A percentile compares a stretch with the other conserved stretches of the same genome.
phyloP scores from a whole-genome alignment of 1,139 yeast genomes.

The Suhomyces coccinellae region DNA sequence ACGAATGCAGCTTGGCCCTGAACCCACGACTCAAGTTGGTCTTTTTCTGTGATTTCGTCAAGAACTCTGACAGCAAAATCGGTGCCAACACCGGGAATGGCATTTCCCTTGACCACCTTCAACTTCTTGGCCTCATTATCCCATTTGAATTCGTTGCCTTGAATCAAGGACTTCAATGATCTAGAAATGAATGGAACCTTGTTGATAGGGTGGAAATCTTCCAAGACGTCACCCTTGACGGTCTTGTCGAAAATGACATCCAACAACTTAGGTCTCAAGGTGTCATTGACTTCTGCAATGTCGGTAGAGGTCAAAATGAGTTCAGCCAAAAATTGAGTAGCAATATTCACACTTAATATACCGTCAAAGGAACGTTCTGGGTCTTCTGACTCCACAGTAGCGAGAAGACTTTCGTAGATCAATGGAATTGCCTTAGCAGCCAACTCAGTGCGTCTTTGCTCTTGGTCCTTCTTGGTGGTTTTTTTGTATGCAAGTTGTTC shows the following conservation, averaged over 20 bases:
- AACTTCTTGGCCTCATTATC: constrained; percentile 72
- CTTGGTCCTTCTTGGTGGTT: constrained; percentile 85
- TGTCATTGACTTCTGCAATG: constrained; percentile 43
- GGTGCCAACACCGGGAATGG: constrained; percentile 59
- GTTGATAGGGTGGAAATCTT: constrained; percentile 63
- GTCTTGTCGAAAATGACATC: constrained; percentile 53
- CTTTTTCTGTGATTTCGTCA: constrained; percentile 48
- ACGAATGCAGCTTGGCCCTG: constrained; percentile 80
- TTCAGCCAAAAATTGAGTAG: constrained; percentile 82
- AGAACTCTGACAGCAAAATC: constrained; percentile 58
- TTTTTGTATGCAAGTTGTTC: constrained; percentile 62
- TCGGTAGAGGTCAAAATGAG: constrained; percentile 58
- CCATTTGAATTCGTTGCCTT: constrained; percentile 57
- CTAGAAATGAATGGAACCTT: constrained; percentile 74
- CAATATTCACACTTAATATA: constrained; percentile 68
- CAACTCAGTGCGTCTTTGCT: constrained; percentile 71
- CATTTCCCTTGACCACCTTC: constrained; percentile 38
- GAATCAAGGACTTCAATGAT: constrained; percentile 74
- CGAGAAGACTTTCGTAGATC: constrained; percentile 56
- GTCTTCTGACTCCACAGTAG: constrained; percentile 34
- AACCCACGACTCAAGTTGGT: constrained; percentile 65
- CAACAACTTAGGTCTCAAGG: constrained; percentile 52
- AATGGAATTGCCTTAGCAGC: constrained; percentile 65
- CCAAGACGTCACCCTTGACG: constrained; percentile 71
- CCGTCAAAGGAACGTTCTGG: constrained; percentile 27